Evolutionary conservation across 805 yeast genomes (phyloP).

Genomic region (Blastobotrys robertii): DNA sequence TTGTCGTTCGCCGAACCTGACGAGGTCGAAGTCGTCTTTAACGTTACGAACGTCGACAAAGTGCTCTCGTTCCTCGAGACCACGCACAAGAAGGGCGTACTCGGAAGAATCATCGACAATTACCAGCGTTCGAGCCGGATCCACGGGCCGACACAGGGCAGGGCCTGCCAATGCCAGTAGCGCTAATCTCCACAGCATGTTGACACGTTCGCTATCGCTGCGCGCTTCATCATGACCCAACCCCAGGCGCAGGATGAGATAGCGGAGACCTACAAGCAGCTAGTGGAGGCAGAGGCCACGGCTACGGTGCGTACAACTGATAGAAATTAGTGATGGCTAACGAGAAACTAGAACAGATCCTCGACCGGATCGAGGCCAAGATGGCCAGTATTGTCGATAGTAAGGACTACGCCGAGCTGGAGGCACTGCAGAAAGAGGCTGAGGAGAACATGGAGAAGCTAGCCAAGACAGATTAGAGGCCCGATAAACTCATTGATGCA

Average conservation of each 20-base stretch:
- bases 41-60: conserved; percentile 22
- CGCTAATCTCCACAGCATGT: neutral
- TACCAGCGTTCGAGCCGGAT: conserved; percentile 21
- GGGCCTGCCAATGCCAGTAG: too few species aligned
- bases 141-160: conserved; percentile 7
- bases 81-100: conserved; percentile 11
- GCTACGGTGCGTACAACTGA: conserved; percentile 34
- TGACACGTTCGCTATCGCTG: neutral
- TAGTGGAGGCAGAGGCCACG: conserved; percentile 61
- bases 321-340: neutral
- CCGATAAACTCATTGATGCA: too few species aligned
- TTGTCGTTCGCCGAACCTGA: conserved; percentile 34
- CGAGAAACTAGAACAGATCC: conserved; percentile 46
- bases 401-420: conserved; percentile 27
- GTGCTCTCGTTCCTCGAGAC: conserved; percentile 28
- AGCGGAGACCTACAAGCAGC: conserved; percentile 48
- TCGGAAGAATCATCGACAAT: conserved; percentile 20
- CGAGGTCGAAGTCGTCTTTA: conserved; percentile 27
- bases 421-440: conserved; percentile 5
- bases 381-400: conserved; percentile 42
- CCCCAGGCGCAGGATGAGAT: conserved; percentile 23
- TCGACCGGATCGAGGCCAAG: conserved; percentile 55
- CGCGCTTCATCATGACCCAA: neutral
- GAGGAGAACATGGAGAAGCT: conserved; percentile 3
- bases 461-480: too few species aligned